phyloP scores from a whole-genome alignment of 192 early-diverging fungal species.

The Rhizoclosmatium globosum region DNA sequence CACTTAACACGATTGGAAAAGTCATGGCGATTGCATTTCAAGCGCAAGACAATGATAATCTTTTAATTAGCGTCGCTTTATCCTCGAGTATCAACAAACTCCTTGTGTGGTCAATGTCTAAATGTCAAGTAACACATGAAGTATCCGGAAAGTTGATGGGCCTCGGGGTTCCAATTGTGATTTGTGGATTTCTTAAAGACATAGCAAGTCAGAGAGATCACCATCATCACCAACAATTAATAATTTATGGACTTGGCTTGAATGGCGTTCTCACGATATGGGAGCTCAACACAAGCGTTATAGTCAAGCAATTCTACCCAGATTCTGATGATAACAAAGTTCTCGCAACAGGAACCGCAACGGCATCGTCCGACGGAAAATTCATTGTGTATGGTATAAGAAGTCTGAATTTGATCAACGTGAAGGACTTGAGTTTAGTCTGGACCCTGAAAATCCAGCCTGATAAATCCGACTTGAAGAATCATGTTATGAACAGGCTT shows the following conservation, averaged over 20 bases:
- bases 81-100: conserved; percentile 6
- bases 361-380: conserved; percentile 11
- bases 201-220: background rate
- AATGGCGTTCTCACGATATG: conserved; percentile 21
- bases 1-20: conserved; percentile 8
- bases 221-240: background rate
- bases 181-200: conserved; percentile 15
- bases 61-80: background rate
- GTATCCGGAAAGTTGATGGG: conserved; percentile 16
- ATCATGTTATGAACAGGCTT: conserved; percentile 13
- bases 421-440: background rate
- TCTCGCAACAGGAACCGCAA: conserved; percentile 10
- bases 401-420: background rate
- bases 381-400: conserved; percentile 14
- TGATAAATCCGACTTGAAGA: conserved; percentile 1
- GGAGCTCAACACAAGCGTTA: conserved; percentile 8
- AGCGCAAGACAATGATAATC: background rate
- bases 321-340: conserved; percentile 28
- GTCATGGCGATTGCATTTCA: conserved; percentile 8
- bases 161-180: background rate
- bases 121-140: background rate
- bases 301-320: conserved; percentile 24
- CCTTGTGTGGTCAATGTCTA: conserved; percentile 10
- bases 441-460: conserved; percentile 17
- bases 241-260: conserved; percentile 10